Percentiles rank a stretch among this genome's conserved stretches.
Evolutionary conservation across 768 basidiomycete species (phyloP).

Genomic region (Boletus sp.): DNA sequence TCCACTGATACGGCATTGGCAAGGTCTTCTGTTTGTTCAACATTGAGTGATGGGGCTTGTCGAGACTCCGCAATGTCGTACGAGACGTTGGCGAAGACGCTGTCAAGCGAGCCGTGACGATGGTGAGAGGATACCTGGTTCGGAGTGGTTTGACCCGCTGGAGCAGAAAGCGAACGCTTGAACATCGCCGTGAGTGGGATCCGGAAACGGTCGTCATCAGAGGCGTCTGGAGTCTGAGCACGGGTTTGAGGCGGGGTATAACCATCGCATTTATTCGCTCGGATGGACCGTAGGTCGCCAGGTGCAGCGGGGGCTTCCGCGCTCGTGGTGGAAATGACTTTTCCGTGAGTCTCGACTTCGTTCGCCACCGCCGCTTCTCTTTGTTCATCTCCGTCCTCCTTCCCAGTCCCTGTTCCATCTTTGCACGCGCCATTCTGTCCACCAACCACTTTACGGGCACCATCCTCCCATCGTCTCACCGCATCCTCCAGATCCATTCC

Average conservation of each 20-base stretch:
- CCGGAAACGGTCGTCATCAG: constrained; percentile 34
- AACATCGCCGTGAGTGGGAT: constrained; percentile 63
- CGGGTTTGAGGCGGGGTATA: constrained; percentile 15
- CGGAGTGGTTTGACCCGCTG: constrained; percentile 33
- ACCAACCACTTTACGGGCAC: constrained; percentile 1
- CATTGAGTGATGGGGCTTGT: constrained; percentile 9
- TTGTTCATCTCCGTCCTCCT: constrained; percentile 27
- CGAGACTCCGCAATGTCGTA: constrained; percentile 29
- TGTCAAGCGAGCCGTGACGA: constrained; percentile 27
- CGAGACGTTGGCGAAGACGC: constrained; percentile 31
- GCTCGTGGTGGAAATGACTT: constrained; percentile 2
- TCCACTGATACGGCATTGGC: constrained; percentile 22
- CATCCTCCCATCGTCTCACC: constrained; percentile 48
- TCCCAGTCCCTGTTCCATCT: background rate
- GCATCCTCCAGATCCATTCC: constrained; percentile 62
- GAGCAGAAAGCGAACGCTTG: constrained; percentile 62
- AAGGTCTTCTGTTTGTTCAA: constrained; percentile 25
- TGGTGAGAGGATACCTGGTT: constrained; percentile 12
- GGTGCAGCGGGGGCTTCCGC: background rate
- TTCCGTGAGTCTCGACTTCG: constrained; percentile 9
- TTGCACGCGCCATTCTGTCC: constrained; percentile 2
- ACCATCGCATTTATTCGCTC: constrained; percentile 3
- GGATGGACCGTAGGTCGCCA: background rate
- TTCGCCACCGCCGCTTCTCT: constrained; percentile 17
- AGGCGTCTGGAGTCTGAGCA: constrained; percentile 30